A percentile compares a stretch with the other conserved stretches of the same genome.
Conservation (phyloP, 2,329 filamentous ascomycete species). For the Ustulina deusta region DNA sequence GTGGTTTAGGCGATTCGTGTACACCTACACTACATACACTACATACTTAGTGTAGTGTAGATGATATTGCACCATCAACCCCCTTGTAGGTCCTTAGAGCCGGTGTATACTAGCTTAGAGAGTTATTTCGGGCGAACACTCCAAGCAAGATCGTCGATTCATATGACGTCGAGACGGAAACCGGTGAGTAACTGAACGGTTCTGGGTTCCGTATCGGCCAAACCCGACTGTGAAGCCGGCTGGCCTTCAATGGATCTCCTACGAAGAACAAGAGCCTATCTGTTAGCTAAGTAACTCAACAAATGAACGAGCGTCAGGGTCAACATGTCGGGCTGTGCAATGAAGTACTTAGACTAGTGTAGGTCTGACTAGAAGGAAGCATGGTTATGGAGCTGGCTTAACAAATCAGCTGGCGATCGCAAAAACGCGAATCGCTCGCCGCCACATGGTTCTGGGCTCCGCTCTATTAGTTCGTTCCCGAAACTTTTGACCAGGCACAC, state of each 20-base stretch:
- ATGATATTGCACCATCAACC: constrained; percentile 2
- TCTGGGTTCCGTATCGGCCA: neutral
- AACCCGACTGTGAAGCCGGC: constrained; percentile 6
- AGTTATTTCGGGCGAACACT: constrained; percentile 9
- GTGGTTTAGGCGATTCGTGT: constrained; percentile 4
- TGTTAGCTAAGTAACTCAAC: neutral
- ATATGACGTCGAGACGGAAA: constrained; percentile 12
- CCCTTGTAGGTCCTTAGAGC: neutral
- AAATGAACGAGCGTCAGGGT: constrained; percentile 17
- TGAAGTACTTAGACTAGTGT: neutral
- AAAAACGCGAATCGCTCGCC: constrained; percentile 37
- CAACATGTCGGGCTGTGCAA: neutral
- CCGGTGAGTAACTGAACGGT: constrained; percentile 12
- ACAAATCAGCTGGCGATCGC: constrained; percentile 36
- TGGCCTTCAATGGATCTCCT: neutral
- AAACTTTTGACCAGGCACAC: constrained; percentile 11
- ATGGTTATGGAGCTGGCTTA: constrained; percentile 17
- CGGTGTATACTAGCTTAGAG: neutral
- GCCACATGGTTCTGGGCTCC: constrained; percentile 32
- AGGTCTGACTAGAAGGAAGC: constrained; percentile 20
- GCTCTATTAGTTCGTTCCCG: constrained; percentile 31
- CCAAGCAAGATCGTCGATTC: constrained; percentile 22
- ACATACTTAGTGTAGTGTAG: neutral
- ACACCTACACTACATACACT: neutral
- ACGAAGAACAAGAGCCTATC: constrained; percentile 1